Evolutionary conservation across 2,329 filamentous ascomycete genomes (phyloP), one percentile per base, ranked within the genome.

Genomic region (Aureobasidium sp.): DNA sequence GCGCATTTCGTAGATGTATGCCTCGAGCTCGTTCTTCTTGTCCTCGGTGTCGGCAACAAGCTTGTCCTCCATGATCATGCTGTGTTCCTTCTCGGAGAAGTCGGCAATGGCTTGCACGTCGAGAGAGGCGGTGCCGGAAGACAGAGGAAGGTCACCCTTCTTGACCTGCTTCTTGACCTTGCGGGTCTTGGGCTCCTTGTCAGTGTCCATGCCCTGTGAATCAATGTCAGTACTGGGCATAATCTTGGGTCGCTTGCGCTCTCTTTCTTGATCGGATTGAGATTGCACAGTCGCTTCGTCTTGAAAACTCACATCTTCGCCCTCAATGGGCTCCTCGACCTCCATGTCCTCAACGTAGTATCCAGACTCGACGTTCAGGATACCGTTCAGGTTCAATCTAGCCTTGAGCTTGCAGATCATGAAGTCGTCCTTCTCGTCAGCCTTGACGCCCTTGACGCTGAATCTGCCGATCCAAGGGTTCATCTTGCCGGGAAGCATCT

Each of bases 321-420:
- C 81, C 66, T 92, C 88, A 65, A 96, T 81, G 66, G 93, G 90
- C 80, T 96, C 92, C 80, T 99, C 94, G 62, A 97, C 87, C 78
- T 99, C 94, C 72, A 95, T 87, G 74, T 99, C 94, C 80, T 99
- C 94, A 60, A 99, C 94, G 71, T 91, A 97, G 82, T 99, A 99
- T 64, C 92, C 94, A 66, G 87, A 92, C 81, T 99, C 94, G 41
- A 99, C 89, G 74, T 97, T 97, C 68, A 99, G 82, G 64, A 99
- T 85, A 76, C 94, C 94, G 80, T 97, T 92, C 67, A 97, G 85
- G 79, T 99, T 99, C 62, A 99, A 85, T 66, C 94, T 87, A 52
- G 94, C 93, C 85, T 97, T 97, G 65, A 99, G 87, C 82, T 99
- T 99, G 88, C 94, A 99, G 72, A 97, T 95, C 93, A 99, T 97